A percentile compares a stretch with the other conserved stretches of the same genome.
phyloP scores from a whole-genome alignment of 331 rosid genomes.

The Quercus lobata region DNA sequence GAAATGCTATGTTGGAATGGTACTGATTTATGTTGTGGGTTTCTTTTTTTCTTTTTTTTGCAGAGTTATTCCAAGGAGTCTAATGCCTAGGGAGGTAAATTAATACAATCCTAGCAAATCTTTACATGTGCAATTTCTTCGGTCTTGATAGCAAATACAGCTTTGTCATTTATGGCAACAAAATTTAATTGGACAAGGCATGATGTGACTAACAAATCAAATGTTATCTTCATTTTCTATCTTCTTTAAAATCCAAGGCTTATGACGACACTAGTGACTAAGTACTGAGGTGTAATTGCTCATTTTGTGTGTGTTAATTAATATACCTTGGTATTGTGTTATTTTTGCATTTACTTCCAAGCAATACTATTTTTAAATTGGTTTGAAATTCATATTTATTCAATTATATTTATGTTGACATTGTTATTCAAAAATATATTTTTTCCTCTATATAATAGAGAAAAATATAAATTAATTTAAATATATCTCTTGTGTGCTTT shows the following conservation, averaged over 20 bases:
- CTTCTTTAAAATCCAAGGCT: too few relatives aligned
- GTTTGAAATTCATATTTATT: neutral
- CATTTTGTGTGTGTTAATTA: neutral
- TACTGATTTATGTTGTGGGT: constrained; percentile 21
- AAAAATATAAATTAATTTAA: too few relatives aligned
- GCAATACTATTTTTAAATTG: neutral
- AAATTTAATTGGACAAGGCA: neutral
- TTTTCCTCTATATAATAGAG: too few relatives aligned
- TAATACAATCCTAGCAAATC: neutral
- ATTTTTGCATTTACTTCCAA: neutral
- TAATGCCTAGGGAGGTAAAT: constrained; percentile 94
- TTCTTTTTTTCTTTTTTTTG: constrained; percentile 22
- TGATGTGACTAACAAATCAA: neutral
- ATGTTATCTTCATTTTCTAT: neutral
- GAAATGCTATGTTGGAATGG: neutral
- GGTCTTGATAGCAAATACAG: neutral
- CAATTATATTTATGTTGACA: too few relatives aligned
- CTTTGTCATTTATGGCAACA: neutral
- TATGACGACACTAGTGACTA: too few relatives aligned
- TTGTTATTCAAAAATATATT: neutral
- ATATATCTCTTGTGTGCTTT: too few relatives aligned
- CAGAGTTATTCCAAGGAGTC: constrained; percentile 88
- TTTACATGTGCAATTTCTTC: neutral
- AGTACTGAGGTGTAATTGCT: too few relatives aligned
- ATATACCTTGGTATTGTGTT: neutral